Evolutionary conservation across 2,329 filamentous ascomycete species (phyloP), one percentile per base, ranked within the genome.

Genomic region (Talaromyces islandicus): DNA sequence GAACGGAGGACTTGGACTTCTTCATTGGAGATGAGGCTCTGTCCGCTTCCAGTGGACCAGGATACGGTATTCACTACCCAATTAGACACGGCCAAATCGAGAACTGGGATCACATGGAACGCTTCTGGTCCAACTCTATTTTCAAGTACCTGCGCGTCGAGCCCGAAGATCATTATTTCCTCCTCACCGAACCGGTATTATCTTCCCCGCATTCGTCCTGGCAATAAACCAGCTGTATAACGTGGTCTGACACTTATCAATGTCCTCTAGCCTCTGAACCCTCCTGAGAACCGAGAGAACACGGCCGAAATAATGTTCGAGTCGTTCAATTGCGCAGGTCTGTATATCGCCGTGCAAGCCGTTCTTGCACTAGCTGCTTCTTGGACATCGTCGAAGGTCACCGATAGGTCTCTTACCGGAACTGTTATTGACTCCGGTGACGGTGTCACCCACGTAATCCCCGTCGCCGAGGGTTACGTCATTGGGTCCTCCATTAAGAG

Each of bases 301-400:
- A 97, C 94, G 27, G 94, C 94, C 76, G 94, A 99, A 76, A 99
- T 99, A 78, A 97, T 99, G 86, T 99, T 99, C 80, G 94, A 99
- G 75, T 97, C 94, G 3, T 99, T 99, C 83, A 99, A 99, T 80
- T 97, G 94, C 76, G 93, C 94, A 61, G 94, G 94, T 78, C 88
- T 99, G 66, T 99, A 99, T 78, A 99, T 99, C 74, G 94, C 94
- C 53, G 94, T 99, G 14, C 94, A 99, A 79, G 94, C 94, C 32
- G 94, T 99, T 24, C 88, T 99, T 59, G 94, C 95, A 17, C 85
- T 99, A 52, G 94, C 94, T 51, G 94, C 95, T 21, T 97, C 94
- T 9, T 99, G 94, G 94, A 99, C 94, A 29, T 97, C 92, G 54
- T 96, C 92, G 57, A 99, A 97, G 81, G 93, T 97, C 17, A 92